A percentile compares a stretch with the other conserved stretches of the same genome.
These are phyloP conservation scores for Yamagishiella unicocca DNA, from an alignment of 139 green algal species.

Conservation along the genomic window DNA sequence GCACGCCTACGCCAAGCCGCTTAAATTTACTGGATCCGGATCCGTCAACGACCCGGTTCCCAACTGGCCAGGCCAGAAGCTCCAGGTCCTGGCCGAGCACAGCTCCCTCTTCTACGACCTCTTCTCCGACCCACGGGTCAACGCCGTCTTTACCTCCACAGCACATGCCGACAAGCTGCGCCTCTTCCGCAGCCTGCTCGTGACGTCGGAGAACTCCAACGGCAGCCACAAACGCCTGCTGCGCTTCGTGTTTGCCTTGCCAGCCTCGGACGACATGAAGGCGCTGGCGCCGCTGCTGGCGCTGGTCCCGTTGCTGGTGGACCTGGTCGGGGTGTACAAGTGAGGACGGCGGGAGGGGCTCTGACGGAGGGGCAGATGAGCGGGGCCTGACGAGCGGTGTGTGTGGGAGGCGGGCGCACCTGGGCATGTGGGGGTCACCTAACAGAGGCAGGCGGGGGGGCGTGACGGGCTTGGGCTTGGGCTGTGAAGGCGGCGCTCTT, in stretches of 20 bases:
- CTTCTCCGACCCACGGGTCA: conserved; percentile 1
- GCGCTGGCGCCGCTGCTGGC: conserved; percentile 43
- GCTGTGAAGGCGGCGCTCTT: no score
- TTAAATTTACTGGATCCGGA: not conserved
- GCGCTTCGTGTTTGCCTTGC: conserved; percentile 52
- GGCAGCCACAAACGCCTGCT: conserved; percentile 49
- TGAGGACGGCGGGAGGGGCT: not conserved
- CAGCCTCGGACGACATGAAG: conserved; percentile 32
- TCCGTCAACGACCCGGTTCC: not conserved
- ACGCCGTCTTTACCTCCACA: not conserved
- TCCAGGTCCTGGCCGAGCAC: conserved; percentile 34
- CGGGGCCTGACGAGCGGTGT: no score
- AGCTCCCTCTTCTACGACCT: conserved; percentile 30
- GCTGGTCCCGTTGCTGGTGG: conserved; percentile 43
- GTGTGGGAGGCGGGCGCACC: no score
- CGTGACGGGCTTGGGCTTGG: no score
- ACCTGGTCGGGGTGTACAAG: conserved; percentile 49
- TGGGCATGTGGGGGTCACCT: no score
- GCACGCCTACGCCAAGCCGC: conserved; percentile 1
- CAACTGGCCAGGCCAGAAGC: not conserved
- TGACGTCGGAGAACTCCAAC: conserved; percentile 26
- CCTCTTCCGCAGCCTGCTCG: conserved; percentile 40
- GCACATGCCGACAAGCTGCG: not conserved
- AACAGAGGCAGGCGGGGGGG: no score
- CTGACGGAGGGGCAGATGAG: not conserved